Conservation (phyloP, 2,329 filamentous ascomycete genomes). For the Penicillium paneum region DNA sequence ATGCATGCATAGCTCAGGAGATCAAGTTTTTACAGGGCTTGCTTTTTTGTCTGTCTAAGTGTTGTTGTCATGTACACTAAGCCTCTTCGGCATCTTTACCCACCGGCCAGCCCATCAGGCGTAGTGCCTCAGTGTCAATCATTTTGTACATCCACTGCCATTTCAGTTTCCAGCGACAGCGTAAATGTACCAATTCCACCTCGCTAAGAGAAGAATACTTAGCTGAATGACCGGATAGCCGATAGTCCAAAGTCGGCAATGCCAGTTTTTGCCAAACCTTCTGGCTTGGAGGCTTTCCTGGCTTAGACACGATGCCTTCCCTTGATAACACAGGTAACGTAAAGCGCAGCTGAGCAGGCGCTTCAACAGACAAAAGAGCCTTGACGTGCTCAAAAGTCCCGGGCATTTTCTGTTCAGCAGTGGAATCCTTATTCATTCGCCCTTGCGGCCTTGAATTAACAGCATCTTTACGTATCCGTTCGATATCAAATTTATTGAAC, state of each 20-base stretch:
- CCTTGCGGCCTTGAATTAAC: not conserved
- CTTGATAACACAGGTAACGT: slow-evolving; percentile 41
- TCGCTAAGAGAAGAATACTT: slow-evolving; percentile 1
- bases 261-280: slow-evolving; percentile 18
- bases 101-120: slow-evolving; percentile 31
- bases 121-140: slow-evolving; percentile 33
- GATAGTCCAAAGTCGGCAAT: slow-evolving; percentile 29
- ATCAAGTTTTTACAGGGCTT: slow-evolving; percentile 17
- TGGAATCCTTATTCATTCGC: not conserved
- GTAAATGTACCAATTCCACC: slow-evolving; percentile 5
- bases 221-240: slow-evolving; percentile 12
- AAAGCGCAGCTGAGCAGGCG: slow-evolving; percentile 39
- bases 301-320: slow-evolving; percentile 1
- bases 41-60: slow-evolving; percentile 12
- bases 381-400: slow-evolving; percentile 6
- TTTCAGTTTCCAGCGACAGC: slow-evolving; percentile 24
- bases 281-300: not conserved
- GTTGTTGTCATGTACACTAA: slow-evolving; percentile 28
- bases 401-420: not conserved
- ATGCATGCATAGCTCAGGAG: slow-evolving; percentile 23
- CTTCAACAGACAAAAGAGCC: slow-evolving; percentile 25
- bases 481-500: slow-evolving; percentile 33
- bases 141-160: slow-evolving; percentile 44
- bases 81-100: slow-evolving; percentile 18
- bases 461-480: slow-evolving; percentile 16